Base-by-base conservation (phyloP, 2,329 filamentous ascomycete species). In the Lachnellula hyalina region DNA sequence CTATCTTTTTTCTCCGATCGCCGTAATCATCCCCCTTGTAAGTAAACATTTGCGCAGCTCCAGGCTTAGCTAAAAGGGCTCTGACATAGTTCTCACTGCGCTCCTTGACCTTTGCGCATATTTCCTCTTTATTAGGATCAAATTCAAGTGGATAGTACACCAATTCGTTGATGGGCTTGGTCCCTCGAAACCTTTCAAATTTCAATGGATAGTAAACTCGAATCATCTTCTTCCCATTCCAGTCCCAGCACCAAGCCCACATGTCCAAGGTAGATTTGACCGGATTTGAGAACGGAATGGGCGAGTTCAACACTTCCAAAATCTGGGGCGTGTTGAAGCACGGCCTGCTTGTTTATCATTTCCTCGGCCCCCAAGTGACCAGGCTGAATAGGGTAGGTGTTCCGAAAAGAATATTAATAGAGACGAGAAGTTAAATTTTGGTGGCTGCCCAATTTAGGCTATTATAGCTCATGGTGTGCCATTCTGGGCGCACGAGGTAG, bases 171-270 rank as follows among this genome's bases (percentile, higher is more conserved):
- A 56, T 52, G 19, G 32, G 9, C 40, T 52, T 48, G 2, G 49
- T 56, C 7, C 54, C 54, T 11, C 49, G 17, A 19, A 52, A 56
- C 4, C 46, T 35, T 4, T 52, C 46, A 23, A 56, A 19, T 42
- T 49, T 46, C 3, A 56, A 8, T 3, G 14, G 19, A 14, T 52
- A 56, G 8, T 23, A 52, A 2, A 49, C 54, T 17, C 49, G 52
- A 4, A 51, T 36, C 34, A 42, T 38, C n/a, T 5, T 38, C 14
- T 46, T 52, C 34, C 54, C 54, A 49, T 52, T 52, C 54, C 49
- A 57, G 17, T 57, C 54, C 23, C 28, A 57, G 11, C 51, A 50
- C 54, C 51, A 57, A 25, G 17, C 44, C 12, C 14, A 19, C 19
- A 44, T 4, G 14, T 25, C 14, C 5, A 19, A 17, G 38, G 38